Evolutionary conservation across 2,329 filamentous ascomycete genomes (phyloP).

Genomic region (Scedosporium minutisporum): DNA sequence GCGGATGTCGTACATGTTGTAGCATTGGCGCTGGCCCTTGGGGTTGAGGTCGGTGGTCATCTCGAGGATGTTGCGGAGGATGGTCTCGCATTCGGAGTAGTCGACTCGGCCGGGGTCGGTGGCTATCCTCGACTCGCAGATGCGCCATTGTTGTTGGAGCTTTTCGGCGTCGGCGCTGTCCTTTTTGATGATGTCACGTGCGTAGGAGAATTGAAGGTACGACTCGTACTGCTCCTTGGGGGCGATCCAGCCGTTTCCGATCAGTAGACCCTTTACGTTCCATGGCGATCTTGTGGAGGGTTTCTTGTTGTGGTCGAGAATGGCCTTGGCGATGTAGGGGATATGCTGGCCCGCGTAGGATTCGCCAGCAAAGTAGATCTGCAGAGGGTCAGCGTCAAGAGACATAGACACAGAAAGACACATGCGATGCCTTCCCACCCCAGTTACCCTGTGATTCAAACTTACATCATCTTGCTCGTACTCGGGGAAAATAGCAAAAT

Average conservation of each 20-base stretch:
- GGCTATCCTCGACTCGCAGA: conserved; percentile 56
- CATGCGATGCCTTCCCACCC: too few species aligned
- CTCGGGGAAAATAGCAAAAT: conserved; percentile 82
- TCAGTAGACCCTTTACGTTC: conserved; percentile 77
- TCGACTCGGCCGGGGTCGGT: conserved; percentile 46
- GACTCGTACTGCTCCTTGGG: conserved; percentile 82
- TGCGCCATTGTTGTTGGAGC: conserved; percentile 58
- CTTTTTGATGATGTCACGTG: conserved; percentile 61
- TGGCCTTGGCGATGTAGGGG: conserved; percentile 87
- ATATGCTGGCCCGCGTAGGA: conserved; percentile 94
- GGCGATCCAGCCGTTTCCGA: conserved; percentile 97
- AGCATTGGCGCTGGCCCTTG: conserved; percentile 50
- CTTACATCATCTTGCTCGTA: conserved; percentile 82
- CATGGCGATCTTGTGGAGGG: conserved; percentile 39
- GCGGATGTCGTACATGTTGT: conserved; percentile 97
- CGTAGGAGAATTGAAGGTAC: conserved; percentile 73
- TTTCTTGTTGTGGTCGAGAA: conserved; percentile 72
- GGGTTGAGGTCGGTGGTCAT: conserved; percentile 44
- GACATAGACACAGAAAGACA: neutral
- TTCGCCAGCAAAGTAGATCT: conserved; percentile 93
- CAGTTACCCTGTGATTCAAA: too few species aligned
- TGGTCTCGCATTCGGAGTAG: conserved; percentile 60
- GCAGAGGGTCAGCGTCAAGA: conserved; percentile 13
- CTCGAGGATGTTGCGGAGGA: conserved; percentile 64
- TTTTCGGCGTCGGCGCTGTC: conserved; percentile 53